phyloP scores from a whole-genome alignment of 2,329 filamentous ascomycete genomes.

The Stagonosporopsis rhizophila region DNA sequence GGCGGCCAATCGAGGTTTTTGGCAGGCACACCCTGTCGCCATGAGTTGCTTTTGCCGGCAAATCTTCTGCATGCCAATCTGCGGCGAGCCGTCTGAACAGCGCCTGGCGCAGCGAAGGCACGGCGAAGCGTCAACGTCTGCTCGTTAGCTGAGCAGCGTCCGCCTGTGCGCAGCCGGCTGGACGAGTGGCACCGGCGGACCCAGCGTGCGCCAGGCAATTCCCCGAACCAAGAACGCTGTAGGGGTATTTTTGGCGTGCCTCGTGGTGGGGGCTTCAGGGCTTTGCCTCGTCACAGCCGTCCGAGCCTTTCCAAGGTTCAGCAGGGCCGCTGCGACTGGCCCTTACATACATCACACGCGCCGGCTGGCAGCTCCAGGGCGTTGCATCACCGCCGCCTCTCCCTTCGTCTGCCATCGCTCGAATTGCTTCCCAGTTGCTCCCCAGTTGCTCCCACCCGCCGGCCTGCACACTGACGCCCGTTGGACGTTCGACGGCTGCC shows the following conservation, averaged over 20 bases:
- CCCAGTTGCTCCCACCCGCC: constrained; percentile 9
- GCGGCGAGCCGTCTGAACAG: constrained; percentile 2
- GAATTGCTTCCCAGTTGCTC: constrained; percentile 16
- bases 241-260: constrained; percentile 31
- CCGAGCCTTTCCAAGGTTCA: constrained; percentile 24
- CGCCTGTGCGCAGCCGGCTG: constrained; percentile 12
- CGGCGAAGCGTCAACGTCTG: neutral
- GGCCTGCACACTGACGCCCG: constrained; percentile 12
- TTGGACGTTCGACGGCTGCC: constrained; percentile 5
- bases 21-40: constrained; percentile 13
- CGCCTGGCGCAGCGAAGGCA: constrained; percentile 2
- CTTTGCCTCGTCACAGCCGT: constrained; percentile 23
- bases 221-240: constrained; percentile 27
- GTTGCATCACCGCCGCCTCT: constrained; percentile 12
- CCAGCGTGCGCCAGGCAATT: constrained; percentile 21
- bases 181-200: constrained; percentile 15
- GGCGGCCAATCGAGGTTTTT: constrained; percentile 12
- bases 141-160: constrained; percentile 1
- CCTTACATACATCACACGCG: constrained; percentile 25
- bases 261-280: constrained; percentile 23
- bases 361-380: constrained; percentile 16
- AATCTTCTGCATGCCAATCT: constrained; percentile 5
- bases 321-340: constrained; percentile 15
- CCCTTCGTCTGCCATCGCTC: constrained; percentile 17
- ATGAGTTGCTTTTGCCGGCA: constrained; percentile 7